phyloP scores from a whole-genome alignment of 768 basidiomycete species.

The Collybiopsis confluens region DNA sequence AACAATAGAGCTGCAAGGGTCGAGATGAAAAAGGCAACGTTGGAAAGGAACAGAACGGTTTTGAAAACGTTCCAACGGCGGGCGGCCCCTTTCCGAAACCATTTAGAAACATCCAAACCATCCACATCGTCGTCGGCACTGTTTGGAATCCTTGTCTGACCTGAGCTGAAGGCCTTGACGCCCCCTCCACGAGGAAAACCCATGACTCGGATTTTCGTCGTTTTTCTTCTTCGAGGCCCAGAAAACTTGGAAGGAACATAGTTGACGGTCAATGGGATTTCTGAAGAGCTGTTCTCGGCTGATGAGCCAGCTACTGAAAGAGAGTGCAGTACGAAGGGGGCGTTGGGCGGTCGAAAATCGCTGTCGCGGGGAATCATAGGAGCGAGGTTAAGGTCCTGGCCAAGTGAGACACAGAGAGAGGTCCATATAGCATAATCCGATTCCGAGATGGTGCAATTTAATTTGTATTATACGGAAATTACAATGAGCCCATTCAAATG shows the following conservation, averaged over 20 bases:
- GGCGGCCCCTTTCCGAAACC: conserved; percentile 4
- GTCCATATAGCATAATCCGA: too few species aligned
- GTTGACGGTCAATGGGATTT: conserved; percentile 53
- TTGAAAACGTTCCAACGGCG: conserved; percentile 84
- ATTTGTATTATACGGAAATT: too few species aligned
- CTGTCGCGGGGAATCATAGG: not conserved
- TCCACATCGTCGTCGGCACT: conserved; percentile 60
- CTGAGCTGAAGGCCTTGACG: conserved; percentile 56
- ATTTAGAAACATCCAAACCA: conserved; percentile 28
- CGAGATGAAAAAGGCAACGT: conserved; percentile 56
- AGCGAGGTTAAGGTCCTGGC: not conserved
- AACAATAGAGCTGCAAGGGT: conserved; percentile 60
- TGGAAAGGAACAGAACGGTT: conserved; percentile 69
- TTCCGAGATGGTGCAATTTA: too few species aligned
- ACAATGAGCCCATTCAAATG: too few species aligned
- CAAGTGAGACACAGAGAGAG: too few species aligned
- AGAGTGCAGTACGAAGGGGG: not conserved
- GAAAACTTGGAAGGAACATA: conserved; percentile 80
- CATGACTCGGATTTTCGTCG: conserved; percentile 27
- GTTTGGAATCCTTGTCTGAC: conserved; percentile 48
- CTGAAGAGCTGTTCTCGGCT: not conserved
- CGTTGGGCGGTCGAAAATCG: not conserved
- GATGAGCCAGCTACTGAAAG: not conserved
- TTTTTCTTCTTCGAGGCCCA: conserved; percentile 27
- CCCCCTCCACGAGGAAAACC: conserved; percentile 65